Evolutionary conservation across 1,284 basidiomycete species (phyloP).

Genomic region (Cryptococcus sp.): DNA sequence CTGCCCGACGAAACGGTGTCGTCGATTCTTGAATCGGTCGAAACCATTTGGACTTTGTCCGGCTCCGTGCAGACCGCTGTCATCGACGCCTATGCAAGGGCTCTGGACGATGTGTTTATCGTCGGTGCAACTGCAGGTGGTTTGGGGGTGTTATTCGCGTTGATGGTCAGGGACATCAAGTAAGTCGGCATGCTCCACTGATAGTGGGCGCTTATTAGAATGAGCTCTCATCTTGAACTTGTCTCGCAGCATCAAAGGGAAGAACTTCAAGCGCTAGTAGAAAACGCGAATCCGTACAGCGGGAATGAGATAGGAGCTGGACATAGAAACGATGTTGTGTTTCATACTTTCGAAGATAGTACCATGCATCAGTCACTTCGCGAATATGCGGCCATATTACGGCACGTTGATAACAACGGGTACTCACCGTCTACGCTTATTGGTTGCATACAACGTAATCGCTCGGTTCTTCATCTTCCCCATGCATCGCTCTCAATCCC

Average conservation of each 20-base stretch:
- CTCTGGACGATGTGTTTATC: slow-evolving; percentile 10
- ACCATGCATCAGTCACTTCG: too few relatives aligned
- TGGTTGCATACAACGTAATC: too few relatives aligned
- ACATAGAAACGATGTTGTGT: too few relatives aligned
- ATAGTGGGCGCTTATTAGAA: too few relatives aligned
- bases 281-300: background rate
- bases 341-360: too few relatives aligned
- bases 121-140: slow-evolving; percentile 2
- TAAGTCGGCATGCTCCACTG: background rate
- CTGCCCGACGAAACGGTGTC: background rate
- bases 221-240: background rate
- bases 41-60: slow-evolving; percentile 11
- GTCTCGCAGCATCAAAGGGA: slow-evolving; percentile 6
- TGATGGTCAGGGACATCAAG: slow-evolving; percentile 15
- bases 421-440: too few relatives aligned
- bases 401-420: too few relatives aligned
- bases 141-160: slow-evolving; percentile 11
- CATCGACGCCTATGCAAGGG: slow-evolving; percentile 7
- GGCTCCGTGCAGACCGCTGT: background rate
- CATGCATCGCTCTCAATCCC: background rate
- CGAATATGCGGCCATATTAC: too few relatives aligned
- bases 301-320: too few relatives aligned
- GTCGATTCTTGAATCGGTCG: slow-evolving; percentile 9
- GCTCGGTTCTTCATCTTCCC: too few relatives aligned
- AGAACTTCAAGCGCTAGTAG: slow-evolving; percentile 7